Evolutionary conservation across 2,329 filamentous ascomycete species (phyloP).

Genomic region (Clonostachys rhizophaga): DNA sequence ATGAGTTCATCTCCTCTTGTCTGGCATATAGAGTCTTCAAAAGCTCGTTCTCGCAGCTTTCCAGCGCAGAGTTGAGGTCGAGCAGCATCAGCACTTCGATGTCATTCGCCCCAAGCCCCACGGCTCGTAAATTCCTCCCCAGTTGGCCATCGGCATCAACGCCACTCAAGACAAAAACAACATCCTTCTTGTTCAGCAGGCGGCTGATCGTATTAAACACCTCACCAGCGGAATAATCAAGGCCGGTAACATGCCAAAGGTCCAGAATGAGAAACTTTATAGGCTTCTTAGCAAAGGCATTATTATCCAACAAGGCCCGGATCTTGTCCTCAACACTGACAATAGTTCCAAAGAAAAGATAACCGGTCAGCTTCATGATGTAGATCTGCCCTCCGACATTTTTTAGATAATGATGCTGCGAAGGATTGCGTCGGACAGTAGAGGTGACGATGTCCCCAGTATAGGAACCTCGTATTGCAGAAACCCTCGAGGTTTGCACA

Average conservation of each 20-base stretch:
- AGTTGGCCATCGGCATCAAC: conserved; percentile 72
- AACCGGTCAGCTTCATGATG: conserved; percentile 87
- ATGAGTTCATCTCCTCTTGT: conserved; percentile 54
- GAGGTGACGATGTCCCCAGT: conserved; percentile 86
- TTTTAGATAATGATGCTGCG: conserved; percentile 81
- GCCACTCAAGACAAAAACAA: conserved; percentile 79
- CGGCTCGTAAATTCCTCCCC: conserved; percentile 73
- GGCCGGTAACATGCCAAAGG: conserved; percentile 80
- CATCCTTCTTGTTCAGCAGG: conserved; percentile 69
- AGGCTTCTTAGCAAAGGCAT: conserved; percentile 70
- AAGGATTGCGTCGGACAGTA: conserved; percentile 84
- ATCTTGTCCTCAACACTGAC: conserved; percentile 91
- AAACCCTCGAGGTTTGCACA: conserved; percentile 84
- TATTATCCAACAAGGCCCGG: conserved; percentile 74
- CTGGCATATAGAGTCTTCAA: conserved; percentile 74
- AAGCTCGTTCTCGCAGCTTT: conserved; percentile 92
- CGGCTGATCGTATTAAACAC: conserved; percentile 91
- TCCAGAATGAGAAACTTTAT: conserved; percentile 91
- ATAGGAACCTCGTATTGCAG: conserved; percentile 86
- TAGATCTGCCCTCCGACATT: conserved; percentile 85
- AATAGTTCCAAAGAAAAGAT: conserved; percentile 98
- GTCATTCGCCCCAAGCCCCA: conserved; percentile 72
- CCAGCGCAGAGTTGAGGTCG: conserved; percentile 86
- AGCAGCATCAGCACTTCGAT: conserved; percentile 77
- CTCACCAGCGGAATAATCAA: conserved; percentile 95